Percentiles rank a stretch among this genome's conserved stretches.
Conservation (phyloP, 2,329 filamentous ascomycete genomes). For the Scleromitrula shiraiana region DNA sequence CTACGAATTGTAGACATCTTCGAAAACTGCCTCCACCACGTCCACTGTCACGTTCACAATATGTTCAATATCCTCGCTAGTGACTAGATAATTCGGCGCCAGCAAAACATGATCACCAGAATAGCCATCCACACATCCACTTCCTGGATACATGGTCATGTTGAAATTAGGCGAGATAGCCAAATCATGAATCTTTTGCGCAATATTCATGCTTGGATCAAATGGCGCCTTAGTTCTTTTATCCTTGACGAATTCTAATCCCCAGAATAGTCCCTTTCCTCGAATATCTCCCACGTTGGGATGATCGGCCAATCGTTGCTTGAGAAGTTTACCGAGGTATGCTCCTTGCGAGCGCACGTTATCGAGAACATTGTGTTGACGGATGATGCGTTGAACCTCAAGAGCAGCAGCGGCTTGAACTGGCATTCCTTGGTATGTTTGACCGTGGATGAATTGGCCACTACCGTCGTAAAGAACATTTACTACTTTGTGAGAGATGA, state of each 20-base stretch:
- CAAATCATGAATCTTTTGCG: conserved; percentile 42
- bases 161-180: conserved; percentile 33
- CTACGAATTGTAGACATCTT: conserved; percentile 1
- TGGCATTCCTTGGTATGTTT: conserved; percentile 54
- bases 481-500: conserved; percentile 46
- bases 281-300: conserved; percentile 52
- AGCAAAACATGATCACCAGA: conserved; percentile 55
- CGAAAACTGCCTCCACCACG: conserved; percentile 22
- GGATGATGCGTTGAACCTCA: conserved; percentile 52
- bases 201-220: conserved; percentile 34
- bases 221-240: conserved; percentile 43
- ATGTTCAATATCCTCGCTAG: conserved; percentile 42
- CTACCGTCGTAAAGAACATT: conserved; percentile 29
- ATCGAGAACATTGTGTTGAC: conserved; percentile 46
- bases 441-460: conserved; percentile 28
- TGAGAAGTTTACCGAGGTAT: conserved; percentile 38
- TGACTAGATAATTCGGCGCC: conserved; percentile 52
- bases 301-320: conserved; percentile 35
- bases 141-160: conserved; percentile 53
- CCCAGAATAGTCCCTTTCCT: conserved; percentile 51
- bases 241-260: conserved; percentile 46
- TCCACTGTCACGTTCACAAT: conserved; percentile 39
- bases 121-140: conserved; percentile 47
- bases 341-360: conserved; percentile 50
- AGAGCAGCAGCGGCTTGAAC: conserved; percentile 53